Percentiles rank a stretch among this genome's conserved stretches.
phyloP scores from a whole-genome alignment of 106 monocot genomes.

The Dactylorhiza incarnata region DNA sequence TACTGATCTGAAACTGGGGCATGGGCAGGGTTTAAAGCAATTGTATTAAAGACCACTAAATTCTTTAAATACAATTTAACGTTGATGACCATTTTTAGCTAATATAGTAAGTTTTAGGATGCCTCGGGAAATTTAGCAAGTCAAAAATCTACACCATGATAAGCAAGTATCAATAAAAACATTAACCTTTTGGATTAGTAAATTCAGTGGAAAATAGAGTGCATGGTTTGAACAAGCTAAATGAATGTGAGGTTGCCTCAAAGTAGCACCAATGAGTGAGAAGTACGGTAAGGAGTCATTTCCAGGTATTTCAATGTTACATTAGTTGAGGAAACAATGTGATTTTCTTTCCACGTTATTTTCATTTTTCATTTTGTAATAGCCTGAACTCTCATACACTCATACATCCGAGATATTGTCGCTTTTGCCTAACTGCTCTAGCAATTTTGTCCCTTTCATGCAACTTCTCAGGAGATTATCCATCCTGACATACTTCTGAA shows the following conservation, averaged over 20 bases:
- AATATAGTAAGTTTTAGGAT: background rate
- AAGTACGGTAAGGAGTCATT: background rate
- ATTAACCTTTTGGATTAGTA: background rate
- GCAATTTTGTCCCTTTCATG: too few species aligned
- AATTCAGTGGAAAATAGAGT: background rate
- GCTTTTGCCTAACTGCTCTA: too few species aligned
- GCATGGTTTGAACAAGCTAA: background rate
- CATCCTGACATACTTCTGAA: too few species aligned
- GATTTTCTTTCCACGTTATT: background rate
- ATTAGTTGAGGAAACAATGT: background rate
- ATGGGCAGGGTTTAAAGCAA: background rate
- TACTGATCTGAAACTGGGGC: background rate
- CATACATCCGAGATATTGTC: too few species aligned
- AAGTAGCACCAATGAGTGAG: background rate
- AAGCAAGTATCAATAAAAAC: background rate
- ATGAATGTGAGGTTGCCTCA: background rate
- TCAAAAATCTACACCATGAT: background rate
- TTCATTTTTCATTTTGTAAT: background rate
- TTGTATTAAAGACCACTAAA: background rate
- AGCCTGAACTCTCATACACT: too few species aligned
- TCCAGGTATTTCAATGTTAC: background rate
- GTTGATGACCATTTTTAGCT: background rate
- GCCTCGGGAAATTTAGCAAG: background rate
- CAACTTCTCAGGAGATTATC: too few species aligned
- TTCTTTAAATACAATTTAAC: background rate